phyloP scores from a whole-genome alignment of 768 basidiomycete species.

The Xerocomellus amylosporus region DNA sequence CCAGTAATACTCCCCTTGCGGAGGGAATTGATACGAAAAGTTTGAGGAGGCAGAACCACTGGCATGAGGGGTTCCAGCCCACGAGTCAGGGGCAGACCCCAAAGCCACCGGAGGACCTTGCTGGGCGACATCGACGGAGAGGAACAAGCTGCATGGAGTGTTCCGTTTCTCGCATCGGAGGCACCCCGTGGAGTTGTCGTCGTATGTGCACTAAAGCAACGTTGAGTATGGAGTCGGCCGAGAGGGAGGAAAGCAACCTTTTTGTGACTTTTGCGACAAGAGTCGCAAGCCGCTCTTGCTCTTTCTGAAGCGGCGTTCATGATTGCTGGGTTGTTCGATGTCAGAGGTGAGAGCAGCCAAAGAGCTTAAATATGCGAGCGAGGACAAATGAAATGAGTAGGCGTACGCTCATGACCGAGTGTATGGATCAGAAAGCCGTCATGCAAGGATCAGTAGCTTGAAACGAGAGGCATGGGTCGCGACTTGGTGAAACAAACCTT shows the following conservation, averaged over 20 bases:
- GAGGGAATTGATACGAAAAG: neutral
- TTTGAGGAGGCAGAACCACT: neutral
- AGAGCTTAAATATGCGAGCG: conserved; percentile 21
- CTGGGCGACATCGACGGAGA: conserved; percentile 2
- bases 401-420: conserved; percentile 4
- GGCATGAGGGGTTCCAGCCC: conserved; percentile 4
- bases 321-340: conserved; percentile 2
- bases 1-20: conserved; percentile 1
- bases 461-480: neutral
- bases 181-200: conserved; percentile 11
- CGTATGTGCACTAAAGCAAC: conserved; percentile 18
- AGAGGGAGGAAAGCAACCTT: conserved; percentile 10
- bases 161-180: conserved; percentile 15
- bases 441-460: conserved; percentile 11
- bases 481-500: conserved; percentile 6
- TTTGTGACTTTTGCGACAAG: conserved; percentile 27
- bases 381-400: conserved; percentile 9
- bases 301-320: conserved; percentile 23
- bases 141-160: conserved; percentile 17
- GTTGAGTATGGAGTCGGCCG: neutral
- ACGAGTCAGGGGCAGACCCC: conserved; percentile 1
- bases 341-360: neutral
- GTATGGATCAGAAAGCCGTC: conserved; percentile 11
- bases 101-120: conserved; percentile 2
- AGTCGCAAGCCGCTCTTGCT: conserved; percentile 26